These are phyloP conservation scores for Oidiodendron maius DNA, from an alignment of 495 filamentous ascomycete species.

Conservation along the genomic window DNA sequence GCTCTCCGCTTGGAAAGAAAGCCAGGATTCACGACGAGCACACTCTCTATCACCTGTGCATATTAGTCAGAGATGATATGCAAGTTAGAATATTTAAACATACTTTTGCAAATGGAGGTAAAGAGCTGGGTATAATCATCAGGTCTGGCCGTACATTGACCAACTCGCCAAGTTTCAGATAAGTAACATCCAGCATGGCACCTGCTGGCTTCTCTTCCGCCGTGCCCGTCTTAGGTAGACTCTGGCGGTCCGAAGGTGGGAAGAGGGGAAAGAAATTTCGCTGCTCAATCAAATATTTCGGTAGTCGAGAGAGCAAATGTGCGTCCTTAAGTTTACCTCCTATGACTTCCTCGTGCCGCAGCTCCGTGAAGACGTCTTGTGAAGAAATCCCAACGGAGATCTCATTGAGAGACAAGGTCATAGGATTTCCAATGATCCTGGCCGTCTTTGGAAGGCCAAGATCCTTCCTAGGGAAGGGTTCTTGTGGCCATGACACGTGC, in stretches of 20 bases:
- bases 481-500: conserved; percentile 89
- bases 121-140: conserved; percentile 71
- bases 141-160: conserved; percentile 79
- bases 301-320: conserved; percentile 54
- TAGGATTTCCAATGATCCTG: conserved; percentile 78
- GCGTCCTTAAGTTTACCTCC: conserved; percentile 40
- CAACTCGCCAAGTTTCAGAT: conserved; percentile 87
- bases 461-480: conserved; percentile 62
- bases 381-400: conserved; percentile 70
- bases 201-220: conserved; percentile 58
- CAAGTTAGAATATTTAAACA: conserved; percentile 17
- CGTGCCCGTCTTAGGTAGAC: conserved; percentile 56
- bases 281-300: conserved; percentile 76
- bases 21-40: conserved; percentile 83
- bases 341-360: conserved; percentile 70
- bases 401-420: conserved; percentile 83
- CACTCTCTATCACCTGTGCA: conserved; percentile 64
- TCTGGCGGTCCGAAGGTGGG: conserved; percentile 63
- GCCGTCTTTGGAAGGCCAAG: conserved; percentile 68
- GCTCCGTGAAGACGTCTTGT: conserved; percentile 76
- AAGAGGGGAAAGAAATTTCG: conserved; percentile 86
- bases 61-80: conserved; percentile 1
- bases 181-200: conserved; percentile 70
- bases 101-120: conserved; percentile 86
- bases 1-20: conserved; percentile 76